Base-by-base conservation (phyloP, 768 basidiomycete genomes). In the Macrolepiota albuminosa region DNA sequence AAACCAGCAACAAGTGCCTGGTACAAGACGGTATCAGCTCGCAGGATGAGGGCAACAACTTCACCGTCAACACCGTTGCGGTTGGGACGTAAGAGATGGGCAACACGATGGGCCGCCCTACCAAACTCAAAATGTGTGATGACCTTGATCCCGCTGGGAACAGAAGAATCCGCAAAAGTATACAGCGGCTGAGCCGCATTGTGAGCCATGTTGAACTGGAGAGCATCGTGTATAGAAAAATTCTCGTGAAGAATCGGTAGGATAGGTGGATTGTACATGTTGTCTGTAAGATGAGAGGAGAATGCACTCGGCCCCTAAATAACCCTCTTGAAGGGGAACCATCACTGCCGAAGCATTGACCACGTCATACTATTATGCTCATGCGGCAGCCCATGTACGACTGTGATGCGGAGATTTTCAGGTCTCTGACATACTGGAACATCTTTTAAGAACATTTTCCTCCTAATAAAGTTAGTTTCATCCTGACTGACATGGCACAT, bases 61-160 rank as follows among this genome's bases (percentile, higher is more conserved):
- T 67, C 67, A 10, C 70, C 71, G n/a, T 75, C 70, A 2, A 63
- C 60, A 1, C 74, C 68, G 37, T 52, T 54, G 2, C 74, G 70
- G 18, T 63, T 61, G 0, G 78, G 78, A 16, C 75, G 70, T 13
- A 81, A 47, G 24, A 65, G 60, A 61, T 76, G 76, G 0, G 79
- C 78, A 26, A 76, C 67, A 16, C 79, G 74, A 58, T 81, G 75
- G 45, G 71, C 73, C 9, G 80, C 81, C 10, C 75, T 74, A 18
- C 71, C 73, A 62, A 81, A 82, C 55, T 82, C 78, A 8, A 78
- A 57, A 53, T 74, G 73, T 6, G 75, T 71, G 33, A 82, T 72
- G 33, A 63, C 57, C 7, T 68, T 67, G 13, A 71, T 60, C 13
- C 61, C 43, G 1, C 13, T 45, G 4, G 51, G 36, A n/a, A 18